Evolutionary conservation across 345 rosid genomes (phyloP), one percentile per base, ranked within the genome.

Genomic region (Erysimum cheiranthoides): DNA sequence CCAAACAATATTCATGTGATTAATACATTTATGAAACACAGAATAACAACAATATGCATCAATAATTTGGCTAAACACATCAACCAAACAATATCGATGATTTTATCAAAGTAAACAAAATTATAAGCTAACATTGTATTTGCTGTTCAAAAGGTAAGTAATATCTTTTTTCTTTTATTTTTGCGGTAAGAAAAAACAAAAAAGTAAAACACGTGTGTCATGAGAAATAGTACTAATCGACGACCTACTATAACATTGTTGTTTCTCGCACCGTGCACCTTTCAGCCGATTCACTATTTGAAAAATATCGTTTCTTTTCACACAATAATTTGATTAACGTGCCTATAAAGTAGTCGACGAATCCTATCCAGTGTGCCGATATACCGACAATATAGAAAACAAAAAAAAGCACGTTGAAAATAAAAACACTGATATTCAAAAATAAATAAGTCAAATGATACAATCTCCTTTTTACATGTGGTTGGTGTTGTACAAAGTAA

Each of bases 381-480:
- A 25, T 45, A 74, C 66, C 66, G 66, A 45, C 60, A 58, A 16
- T 66, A 32, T 46, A 8, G 71, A 64, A 57, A 74, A 57, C 34
- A 71, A 71, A 53, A 71, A 53, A 36, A 61, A 62, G 11, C 62
- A 51, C 54, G 70, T 54, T 63, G 70, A 18, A 73, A 62, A 25
- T 1, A 34, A 59, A 50, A 16, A 7, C 34, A 31, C 17, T 52
- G 21, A 50, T 62, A 71, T 51, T 5, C 25, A 61, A 28, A 65
- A 56, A 36, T 5, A 39, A 52, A 2, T 17, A 27, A 61, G 76
- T 62, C 69, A 64, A 64, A 45, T n/a, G 57, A 47, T 66, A 42
- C 28, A n/a, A 21, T 68, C 8, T 67, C 16, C 27, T 31, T 31
- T 21, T 57, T 40, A 38, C 46, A 31, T 73, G 70, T 63, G 70